These are phyloP conservation scores for Canavalia gladiata DNA, from an alignment of 306 rosid species.

Conservation along the genomic window DNA sequence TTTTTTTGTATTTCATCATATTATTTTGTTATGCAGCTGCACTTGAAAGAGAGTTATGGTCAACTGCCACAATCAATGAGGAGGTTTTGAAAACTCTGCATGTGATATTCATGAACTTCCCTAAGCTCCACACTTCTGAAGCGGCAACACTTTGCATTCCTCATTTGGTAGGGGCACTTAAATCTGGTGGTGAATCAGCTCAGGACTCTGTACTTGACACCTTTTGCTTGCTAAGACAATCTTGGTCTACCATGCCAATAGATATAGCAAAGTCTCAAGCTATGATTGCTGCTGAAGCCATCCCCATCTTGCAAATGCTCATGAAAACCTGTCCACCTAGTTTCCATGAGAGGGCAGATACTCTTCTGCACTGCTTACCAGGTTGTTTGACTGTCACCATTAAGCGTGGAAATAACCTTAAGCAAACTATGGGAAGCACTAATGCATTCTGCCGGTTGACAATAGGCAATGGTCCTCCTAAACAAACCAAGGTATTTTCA, in stretches of 20 bases:
- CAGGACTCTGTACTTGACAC: constrained; percentile 91
- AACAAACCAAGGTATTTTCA: constrained; percentile 89
- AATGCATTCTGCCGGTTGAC: constrained; percentile 94
- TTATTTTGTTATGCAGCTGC: constrained; percentile 76
- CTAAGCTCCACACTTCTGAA: constrained; percentile 93
- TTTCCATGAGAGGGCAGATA: constrained; percentile 97
- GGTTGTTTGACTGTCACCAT: constrained; percentile 97
- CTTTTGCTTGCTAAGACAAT: constrained; percentile 81
- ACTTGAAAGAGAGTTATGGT: constrained; percentile 93
- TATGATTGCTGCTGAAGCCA: constrained; percentile 92
- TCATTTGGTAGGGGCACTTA: constrained; percentile 90
- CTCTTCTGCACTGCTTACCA: constrained; percentile 93
- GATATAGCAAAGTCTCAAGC: constrained; percentile 89
- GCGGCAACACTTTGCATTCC: constrained; percentile 97
- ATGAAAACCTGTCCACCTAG: constrained; percentile 98
- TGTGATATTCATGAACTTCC: constrained; percentile 89
- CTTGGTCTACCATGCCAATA: constrained; percentile 96
- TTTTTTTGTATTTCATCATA: constrained; percentile 7
- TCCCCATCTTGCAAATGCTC: constrained; percentile 96
- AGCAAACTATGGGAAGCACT: constrained; percentile 96
- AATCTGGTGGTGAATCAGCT: constrained; percentile 87
- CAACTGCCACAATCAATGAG: constrained; percentile 89
- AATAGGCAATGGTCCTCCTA: constrained; percentile 91
- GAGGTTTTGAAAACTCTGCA: constrained; percentile 91
- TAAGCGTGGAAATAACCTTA: constrained; percentile 92